Conservation (phyloP, 2,329 filamentous ascomycete species). For the Colletotrichum viniferum region DNA sequence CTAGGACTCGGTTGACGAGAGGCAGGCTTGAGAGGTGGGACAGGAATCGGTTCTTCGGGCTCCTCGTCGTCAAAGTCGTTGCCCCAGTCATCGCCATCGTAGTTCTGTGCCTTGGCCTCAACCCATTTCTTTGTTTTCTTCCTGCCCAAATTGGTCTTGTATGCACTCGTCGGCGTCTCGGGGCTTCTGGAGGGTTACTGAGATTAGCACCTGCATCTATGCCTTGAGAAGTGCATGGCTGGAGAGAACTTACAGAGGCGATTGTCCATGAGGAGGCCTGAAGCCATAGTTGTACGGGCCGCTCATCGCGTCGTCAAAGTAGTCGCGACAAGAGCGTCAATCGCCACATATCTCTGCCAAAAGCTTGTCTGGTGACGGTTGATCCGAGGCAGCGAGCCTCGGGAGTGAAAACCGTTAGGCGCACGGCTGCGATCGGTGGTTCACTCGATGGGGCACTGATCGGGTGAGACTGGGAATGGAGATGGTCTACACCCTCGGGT, state of each 20-base stretch:
- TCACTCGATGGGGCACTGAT: background rate
- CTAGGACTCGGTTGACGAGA: conserved; percentile 35
- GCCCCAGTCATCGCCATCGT: conserved; percentile 95
- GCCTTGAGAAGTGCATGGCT: background rate
- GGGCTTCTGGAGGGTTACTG: conserved; percentile 6
- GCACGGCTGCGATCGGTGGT: background rate
- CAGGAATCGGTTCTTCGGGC: conserved; percentile 43
- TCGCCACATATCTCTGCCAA: background rate
- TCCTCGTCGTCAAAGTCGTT: conserved; percentile 63
- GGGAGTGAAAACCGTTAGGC: background rate
- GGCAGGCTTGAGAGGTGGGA: conserved; percentile 25
- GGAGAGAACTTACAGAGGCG: conserved; percentile 12
- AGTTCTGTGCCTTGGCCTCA: conserved; percentile 83
- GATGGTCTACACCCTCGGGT: background rate
- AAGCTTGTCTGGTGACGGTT: background rate
- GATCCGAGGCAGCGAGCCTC: background rate
- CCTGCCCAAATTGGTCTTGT: conserved; percentile 86
- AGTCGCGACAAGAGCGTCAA: background rate
- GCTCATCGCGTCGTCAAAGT: conserved; percentile 9
- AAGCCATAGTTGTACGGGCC: conserved; percentile 19
- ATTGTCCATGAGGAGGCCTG: conserved; percentile 9
- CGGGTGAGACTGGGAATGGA: background rate
- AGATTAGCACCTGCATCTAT: background rate
- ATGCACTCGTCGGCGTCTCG: conserved; percentile 42
- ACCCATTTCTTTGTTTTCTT: conserved; percentile 95